Evolutionary conservation across 768 basidiomycete genomes (phyloP).

Genomic region (Mycena floridula): DNA sequence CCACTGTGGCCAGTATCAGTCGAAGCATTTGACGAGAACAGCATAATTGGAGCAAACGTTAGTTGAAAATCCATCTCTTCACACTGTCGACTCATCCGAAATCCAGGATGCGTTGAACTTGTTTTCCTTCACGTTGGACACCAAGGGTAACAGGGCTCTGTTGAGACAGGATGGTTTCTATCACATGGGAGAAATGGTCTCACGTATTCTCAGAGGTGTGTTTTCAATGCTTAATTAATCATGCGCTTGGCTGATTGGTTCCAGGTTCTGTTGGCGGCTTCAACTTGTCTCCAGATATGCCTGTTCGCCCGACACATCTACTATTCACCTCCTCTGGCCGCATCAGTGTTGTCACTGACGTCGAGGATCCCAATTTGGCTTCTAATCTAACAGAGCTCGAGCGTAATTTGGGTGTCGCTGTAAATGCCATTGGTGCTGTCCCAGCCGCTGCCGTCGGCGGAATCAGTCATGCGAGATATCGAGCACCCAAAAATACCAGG

Average conservation of each 20-base stretch:
- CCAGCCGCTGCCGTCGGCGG: conserved; percentile 49
- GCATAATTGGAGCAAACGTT: conserved; percentile 73
- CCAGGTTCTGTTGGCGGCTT: conserved; percentile 50
- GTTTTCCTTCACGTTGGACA: conserved; percentile 51
- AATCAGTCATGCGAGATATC: conserved; percentile 59
- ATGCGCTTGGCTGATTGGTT: conserved; percentile 1
- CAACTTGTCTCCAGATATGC: conserved; percentile 33
- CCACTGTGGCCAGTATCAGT: conserved; percentile 70
- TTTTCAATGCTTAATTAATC: neutral
- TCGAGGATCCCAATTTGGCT: conserved; percentile 44
- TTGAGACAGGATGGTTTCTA: conserved; percentile 67
- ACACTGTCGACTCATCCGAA: neutral
- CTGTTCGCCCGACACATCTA: conserved; percentile 52
- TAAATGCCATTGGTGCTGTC: too few species aligned
- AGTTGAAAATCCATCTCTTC: conserved; percentile 20
- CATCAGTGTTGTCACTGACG: conserved; percentile 66
- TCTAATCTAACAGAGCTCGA: conserved; percentile 65
- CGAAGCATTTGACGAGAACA: conserved; percentile 46
- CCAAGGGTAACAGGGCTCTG: conserved; percentile 30
- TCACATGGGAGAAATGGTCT: conserved; percentile 72
- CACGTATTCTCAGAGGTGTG: conserved; percentile 64
- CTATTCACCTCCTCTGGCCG: conserved; percentile 78
- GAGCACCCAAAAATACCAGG: conserved; percentile 54
- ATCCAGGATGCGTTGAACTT: conserved; percentile 71
- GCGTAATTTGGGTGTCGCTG: conserved; percentile 60